These are phyloP conservation scores for Candida sanyaensis DNA, from an alignment of 1,139 yeast species.

Conservation along the genomic window DNA sequence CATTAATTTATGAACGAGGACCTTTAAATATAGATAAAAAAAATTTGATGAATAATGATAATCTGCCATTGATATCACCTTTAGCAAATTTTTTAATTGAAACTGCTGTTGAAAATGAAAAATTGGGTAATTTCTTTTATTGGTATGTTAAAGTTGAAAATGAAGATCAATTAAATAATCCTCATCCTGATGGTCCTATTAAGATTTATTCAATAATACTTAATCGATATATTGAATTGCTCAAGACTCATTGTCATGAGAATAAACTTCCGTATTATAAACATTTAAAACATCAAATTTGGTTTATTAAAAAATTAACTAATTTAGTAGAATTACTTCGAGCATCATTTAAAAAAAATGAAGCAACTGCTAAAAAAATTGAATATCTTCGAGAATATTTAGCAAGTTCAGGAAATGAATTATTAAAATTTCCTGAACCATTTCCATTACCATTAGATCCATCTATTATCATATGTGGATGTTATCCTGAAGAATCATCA, in stretches of 20 bases:
- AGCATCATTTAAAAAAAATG: slow-evolving; percentile 43
- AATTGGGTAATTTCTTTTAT: slow-evolving; percentile 79
- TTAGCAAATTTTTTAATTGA: slow-evolving; percentile 78
- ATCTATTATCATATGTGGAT: slow-evolving; percentile 64
- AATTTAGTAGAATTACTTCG: slow-evolving; percentile 42
- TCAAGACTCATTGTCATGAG: slow-evolving; percentile 32
- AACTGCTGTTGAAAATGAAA: slow-evolving; percentile 64
- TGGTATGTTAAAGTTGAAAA: slow-evolving; percentile 93
- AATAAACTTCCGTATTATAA: slow-evolving; percentile 38
- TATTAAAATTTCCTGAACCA: slow-evolving; percentile 47
- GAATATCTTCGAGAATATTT: slow-evolving; percentile 45
- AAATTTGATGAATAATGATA: slow-evolving; percentile 9
- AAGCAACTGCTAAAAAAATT: slow-evolving; percentile 44
- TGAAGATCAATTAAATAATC: slow-evolving; percentile 55
- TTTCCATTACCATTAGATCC: slow-evolving; percentile 78
- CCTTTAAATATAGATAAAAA: slow-evolving; percentile 7
- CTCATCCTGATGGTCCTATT: slow-evolving; percentile 11
- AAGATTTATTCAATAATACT: slow-evolving; percentile 37
- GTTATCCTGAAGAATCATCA: slow-evolving; percentile 74
- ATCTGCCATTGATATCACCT: slow-evolving; percentile 46
- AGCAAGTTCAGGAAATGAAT: slow-evolving; percentile 41
- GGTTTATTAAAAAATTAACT: slow-evolving; percentile 48
- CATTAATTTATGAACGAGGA: slow-evolving; percentile 25
- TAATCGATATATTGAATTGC: slow-evolving; percentile 40
- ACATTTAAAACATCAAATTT: slow-evolving; percentile 44